These are phyloP conservation scores for Penicillium sclerotigenum DNA, from an alignment of 2,329 filamentous ascomycete species.

Conservation along the genomic window DNA sequence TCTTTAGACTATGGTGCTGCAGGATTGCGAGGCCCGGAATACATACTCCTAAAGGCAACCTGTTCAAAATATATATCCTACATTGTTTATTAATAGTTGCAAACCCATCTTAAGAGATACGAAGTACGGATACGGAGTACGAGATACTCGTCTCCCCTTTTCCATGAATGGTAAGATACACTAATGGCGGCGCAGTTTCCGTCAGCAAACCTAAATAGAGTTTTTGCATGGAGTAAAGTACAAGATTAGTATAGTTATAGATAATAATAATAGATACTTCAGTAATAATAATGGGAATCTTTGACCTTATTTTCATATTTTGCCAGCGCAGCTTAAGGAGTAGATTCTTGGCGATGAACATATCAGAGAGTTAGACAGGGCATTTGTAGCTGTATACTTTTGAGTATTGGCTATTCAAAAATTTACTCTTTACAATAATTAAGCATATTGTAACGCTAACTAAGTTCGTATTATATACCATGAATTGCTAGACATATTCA, in stretches of 20 bases:
- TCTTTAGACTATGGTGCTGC: not conserved
- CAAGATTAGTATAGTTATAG: too few relatives aligned
- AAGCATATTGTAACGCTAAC: too few relatives aligned
- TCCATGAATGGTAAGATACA: not conserved
- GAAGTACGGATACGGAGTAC: not conserved
- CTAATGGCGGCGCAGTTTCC: not conserved
- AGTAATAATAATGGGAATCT: too few relatives aligned
- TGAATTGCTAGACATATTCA: too few relatives aligned
- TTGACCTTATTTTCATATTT: too few relatives aligned
- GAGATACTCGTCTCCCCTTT: not conserved
- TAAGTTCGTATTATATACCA: too few relatives aligned
- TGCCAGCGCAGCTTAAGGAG: too few relatives aligned
- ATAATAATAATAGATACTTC: too few relatives aligned
- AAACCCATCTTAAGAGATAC: not conserved
- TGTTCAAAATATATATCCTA: not conserved
- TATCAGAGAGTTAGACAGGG: too few relatives aligned
- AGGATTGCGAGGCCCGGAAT: not conserved
- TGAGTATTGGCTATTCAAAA: not conserved
- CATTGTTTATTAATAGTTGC: not conserved
- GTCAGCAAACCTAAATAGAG: not conserved
- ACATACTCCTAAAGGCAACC: not conserved
- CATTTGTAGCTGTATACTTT: too few relatives aligned
- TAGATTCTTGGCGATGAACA: not conserved
- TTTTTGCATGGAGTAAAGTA: not conserved
- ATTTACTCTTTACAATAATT: not conserved